phyloP scores from a whole-genome alignment of 208 protist species.

The Tetramitus jugosus region DNA sequence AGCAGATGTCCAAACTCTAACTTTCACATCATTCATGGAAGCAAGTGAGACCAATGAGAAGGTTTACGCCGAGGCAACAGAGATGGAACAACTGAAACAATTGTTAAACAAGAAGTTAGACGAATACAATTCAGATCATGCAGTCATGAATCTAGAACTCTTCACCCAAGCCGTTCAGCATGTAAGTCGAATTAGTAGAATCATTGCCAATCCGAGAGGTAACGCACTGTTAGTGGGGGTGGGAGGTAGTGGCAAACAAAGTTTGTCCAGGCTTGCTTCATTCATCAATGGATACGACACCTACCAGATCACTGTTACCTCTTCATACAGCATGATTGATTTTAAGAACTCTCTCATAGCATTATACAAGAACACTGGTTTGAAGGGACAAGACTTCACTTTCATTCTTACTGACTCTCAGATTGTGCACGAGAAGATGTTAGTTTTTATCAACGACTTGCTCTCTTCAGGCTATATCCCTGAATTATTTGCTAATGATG shows the following conservation, averaged over 20 bases:
- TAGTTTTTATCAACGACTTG: constrained; percentile 96
- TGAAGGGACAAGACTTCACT: constrained; percentile 79
- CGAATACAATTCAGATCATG: constrained; percentile 90
- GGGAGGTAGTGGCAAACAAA: constrained; percentile 84
- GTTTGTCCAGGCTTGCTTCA: constrained; percentile 81
- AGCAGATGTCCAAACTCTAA: constrained; percentile 36
- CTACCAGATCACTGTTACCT: constrained; percentile 93
- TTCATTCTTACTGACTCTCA: constrained; percentile 96
- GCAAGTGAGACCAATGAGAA: constrained; percentile 31
- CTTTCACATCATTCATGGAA: constrained; percentile 39
- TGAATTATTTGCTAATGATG: constrained; percentile 83
- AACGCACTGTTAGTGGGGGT: constrained; percentile 90
- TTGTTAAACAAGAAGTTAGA: constrained; percentile 75
- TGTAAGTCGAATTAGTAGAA: constrained; percentile 87
- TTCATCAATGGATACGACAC: constrained; percentile 93
- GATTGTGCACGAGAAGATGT: constrained; percentile 88
- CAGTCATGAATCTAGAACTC: constrained; percentile 92
- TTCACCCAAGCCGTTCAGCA: constrained; percentile 96
- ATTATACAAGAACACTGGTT: constrained; percentile 87
- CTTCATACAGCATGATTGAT: constrained; percentile 86
- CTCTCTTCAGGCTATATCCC: constrained; percentile 92
- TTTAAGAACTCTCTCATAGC: constrained; percentile 89
- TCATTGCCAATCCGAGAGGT: constrained; percentile 84
- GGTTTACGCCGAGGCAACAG: constrained; percentile 36
- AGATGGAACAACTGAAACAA: constrained; percentile 57